Evolutionary conservation across 176 grass and related monocot genomes (phyloP), one percentile per base, ranked within the genome.

Genomic region (Aegilops longissima): DNA sequence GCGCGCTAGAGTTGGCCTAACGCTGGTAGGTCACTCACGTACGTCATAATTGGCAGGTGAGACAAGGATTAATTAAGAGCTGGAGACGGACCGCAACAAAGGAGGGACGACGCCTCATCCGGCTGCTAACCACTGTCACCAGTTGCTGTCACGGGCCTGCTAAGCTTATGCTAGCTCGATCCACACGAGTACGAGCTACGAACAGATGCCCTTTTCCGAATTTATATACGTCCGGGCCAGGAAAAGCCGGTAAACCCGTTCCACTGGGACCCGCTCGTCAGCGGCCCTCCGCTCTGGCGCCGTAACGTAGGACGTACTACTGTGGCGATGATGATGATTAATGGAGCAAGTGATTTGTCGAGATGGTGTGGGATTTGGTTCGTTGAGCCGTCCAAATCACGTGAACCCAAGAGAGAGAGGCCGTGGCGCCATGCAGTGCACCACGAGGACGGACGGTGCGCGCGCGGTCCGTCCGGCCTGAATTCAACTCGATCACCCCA

Each of bases 381-480:
- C 5, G 83, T 17, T 90, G 89, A 73, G 81, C 34, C 81, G 81
- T 87, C 89, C 11, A 80, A 63, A 87, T 85, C 89, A 85, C 85
- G 89, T 91, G 85, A 85, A 0, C 12, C 44, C 44, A 17, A 49
- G 12, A 12, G 6, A 6, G 49, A 18, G 49, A 17, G 49, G 49
- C 12, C 13, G 1, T 49, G 47, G 38, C 38, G 39, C 36, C 45
- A 17, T 13, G 14, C 49, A 52, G 49, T 17, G 49, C 49, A 18
- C 5, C 49, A 52, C 49, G 49, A 52, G 51, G 51, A 54, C 5
- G 54, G 62, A 27, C 62, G 25, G 12, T 66, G 25, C 2, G 27
- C 5, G 23, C 12, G 72, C 42, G 39, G 44, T 27, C 70, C 39
- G 18, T 21, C 54, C 54, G 54, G 6, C 54, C 16, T 4, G 34